Conservation (phyloP, 2,329 filamentous ascomycete species). For the Talaromyces marneffei region DNA sequence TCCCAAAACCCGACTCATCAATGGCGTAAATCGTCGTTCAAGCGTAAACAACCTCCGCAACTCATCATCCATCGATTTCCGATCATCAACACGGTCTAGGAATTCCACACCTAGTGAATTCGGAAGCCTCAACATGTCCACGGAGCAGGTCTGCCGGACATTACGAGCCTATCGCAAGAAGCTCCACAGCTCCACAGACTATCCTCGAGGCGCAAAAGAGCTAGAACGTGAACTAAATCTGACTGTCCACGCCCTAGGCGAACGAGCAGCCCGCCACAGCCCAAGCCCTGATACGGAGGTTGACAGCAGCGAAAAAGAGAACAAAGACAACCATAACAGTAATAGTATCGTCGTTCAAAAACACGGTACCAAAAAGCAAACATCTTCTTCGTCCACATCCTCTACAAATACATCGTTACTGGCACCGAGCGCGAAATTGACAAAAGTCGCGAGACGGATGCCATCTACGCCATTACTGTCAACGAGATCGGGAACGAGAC, state of each 20-base stretch:
- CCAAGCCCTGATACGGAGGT: constrained; percentile 32
- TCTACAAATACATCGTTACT: not conserved
- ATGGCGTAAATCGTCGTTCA: constrained; percentile 24
- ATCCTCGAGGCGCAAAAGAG: constrained; percentile 47
- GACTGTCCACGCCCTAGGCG: constrained; percentile 31
- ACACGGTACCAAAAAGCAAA: not conserved
- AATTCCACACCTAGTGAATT: constrained; percentile 33
- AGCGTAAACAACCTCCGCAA: constrained; percentile 36
- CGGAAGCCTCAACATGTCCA: constrained; percentile 47
- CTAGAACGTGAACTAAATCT: constrained; percentile 53
- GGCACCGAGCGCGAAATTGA: constrained; percentile 20
- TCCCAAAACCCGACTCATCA: constrained; percentile 28
- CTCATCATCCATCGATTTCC: constrained; percentile 47
- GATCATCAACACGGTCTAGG: constrained; percentile 35
- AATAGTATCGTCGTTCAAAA: not conserved
- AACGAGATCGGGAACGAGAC: constrained; percentile 20
- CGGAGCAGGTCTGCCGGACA: constrained; percentile 53
- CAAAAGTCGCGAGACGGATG: constrained; percentile 26
- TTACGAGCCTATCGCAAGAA: constrained; percentile 56
- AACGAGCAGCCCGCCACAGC: constrained; percentile 26
- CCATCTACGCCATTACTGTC: constrained; percentile 30
- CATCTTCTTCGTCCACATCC: not conserved
- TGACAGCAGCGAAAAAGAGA: constrained; percentile 37
- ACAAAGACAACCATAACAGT: constrained; percentile 16
- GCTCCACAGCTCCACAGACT: constrained; percentile 45